Conservation (phyloP, 495 filamentous ascomycete genomes). For the Gamarada debralockiae region DNA sequence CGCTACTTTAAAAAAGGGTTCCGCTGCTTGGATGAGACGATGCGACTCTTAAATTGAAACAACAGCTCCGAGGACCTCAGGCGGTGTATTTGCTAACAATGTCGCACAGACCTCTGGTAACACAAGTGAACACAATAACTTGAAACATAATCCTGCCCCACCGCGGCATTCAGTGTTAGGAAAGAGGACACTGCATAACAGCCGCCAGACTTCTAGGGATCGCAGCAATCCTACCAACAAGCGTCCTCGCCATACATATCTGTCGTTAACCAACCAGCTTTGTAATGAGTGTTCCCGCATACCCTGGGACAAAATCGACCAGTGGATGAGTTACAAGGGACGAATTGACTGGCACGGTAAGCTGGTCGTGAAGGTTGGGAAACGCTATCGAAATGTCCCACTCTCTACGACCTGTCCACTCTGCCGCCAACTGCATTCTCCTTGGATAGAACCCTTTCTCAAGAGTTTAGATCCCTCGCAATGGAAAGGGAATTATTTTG, state of each 20-base stretch:
- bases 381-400: constrained; percentile 15
- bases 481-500: constrained; percentile 9
- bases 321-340: constrained; percentile 4
- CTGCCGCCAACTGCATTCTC: constrained; percentile 19
- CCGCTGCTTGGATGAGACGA: background rate
- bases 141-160: background rate
- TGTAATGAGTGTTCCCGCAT: constrained; percentile 2
- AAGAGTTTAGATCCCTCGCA: constrained; percentile 13
- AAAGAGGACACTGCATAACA: constrained; percentile 3
- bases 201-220: constrained; percentile 6
- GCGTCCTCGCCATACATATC: constrained; percentile 5
- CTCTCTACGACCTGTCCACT: constrained; percentile 14
- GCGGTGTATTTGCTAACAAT: constrained; percentile 3
- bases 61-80: background rate
- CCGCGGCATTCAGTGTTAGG: constrained; percentile 6
- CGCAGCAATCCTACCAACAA: constrained; percentile 7
- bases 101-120: constrained; percentile 2
- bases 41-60: constrained; percentile 7
- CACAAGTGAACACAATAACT: constrained; percentile 4
- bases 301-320: constrained; percentile 6
- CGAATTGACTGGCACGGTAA: constrained; percentile 8
- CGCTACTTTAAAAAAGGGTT: constrained; percentile 4
- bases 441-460: constrained; percentile 17
- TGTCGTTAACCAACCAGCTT: constrained; percentile 5
- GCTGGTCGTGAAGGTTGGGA: constrained; percentile 14